A percentile compares a stretch with the other conserved stretches of the same genome.
Conservation (phyloP, 768 basidiomycete species). For the Chalciporus sphaerocephalus region DNA sequence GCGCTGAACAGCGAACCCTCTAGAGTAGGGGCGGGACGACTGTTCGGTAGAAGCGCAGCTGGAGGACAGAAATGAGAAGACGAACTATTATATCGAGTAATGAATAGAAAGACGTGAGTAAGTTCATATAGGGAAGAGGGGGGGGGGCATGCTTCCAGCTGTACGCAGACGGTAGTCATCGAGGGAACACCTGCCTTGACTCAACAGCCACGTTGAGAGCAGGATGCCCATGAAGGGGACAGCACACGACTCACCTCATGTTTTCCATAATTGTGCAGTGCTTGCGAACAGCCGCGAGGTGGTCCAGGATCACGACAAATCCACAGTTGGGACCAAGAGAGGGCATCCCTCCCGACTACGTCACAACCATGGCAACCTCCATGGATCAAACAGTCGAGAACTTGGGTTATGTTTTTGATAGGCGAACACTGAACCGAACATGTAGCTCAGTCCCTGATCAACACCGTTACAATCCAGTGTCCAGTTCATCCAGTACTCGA, state of each 20-base stretch:
- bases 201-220: constrained; percentile 33
- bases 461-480: neutral
- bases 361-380: constrained; percentile 26
- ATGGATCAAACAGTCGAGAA: constrained; percentile 6
- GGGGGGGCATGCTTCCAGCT: constrained; percentile 28
- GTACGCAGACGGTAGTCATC: constrained; percentile 30
- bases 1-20: constrained; percentile 10
- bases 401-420: constrained; percentile 11
- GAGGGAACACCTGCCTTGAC: constrained; percentile 32
- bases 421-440: constrained; percentile 9
- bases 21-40: constrained; percentile 14
- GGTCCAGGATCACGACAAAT: constrained; percentile 33
- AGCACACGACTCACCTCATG: constrained; percentile 36
- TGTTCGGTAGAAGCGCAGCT: constrained; percentile 21
- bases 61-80: constrained; percentile 28
- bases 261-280: constrained; percentile 33
- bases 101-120: constrained; percentile 23
- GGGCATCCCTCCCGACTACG: constrained; percentile 21
- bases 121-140: constrained; percentile 31
- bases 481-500: constrained; percentile 6
- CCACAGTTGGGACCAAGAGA: constrained; percentile 22
- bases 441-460: constrained; percentile 11
- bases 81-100: constrained; percentile 26
- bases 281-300: constrained; percentile 31
- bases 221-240: constrained; percentile 30